Percentiles rank a stretch among this genome's conserved stretches.
These are phyloP conservation scores for Podospora pseudopauciseta DNA, from an alignment of 495 filamentous ascomycete species.

Conservation along the genomic window DNA sequence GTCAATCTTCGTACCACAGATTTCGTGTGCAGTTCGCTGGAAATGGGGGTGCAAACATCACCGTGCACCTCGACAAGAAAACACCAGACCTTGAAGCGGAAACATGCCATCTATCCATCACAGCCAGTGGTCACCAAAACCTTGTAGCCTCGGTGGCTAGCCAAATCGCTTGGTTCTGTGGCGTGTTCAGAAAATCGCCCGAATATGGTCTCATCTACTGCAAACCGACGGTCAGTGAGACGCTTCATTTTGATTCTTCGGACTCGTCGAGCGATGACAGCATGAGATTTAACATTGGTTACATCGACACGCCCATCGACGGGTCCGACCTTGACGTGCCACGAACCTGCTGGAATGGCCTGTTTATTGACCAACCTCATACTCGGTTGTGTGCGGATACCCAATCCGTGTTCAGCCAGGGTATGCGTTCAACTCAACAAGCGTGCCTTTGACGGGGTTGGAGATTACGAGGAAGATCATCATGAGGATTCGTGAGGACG, in stretches of 20 bases:
- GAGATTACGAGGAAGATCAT: neutral
- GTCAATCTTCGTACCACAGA: neutral
- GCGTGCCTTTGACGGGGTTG: neutral
- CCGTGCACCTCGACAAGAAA: no score
- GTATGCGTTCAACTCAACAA: neutral
- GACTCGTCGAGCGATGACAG: no score
- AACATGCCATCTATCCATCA: neutral
- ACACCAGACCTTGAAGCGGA: neutral
- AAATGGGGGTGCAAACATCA: no score
- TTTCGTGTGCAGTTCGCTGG: no score
- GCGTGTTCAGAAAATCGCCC: neutral
- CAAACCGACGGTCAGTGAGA: neutral
- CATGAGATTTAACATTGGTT: neutral
- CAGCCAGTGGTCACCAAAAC: neutral
- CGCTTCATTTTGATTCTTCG: no score
- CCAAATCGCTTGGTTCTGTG: neutral
- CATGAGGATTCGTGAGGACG: neutral
- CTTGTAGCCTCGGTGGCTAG: neutral
- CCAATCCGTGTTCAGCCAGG: neutral
- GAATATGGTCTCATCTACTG: neutral
- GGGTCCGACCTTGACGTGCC: neutral
- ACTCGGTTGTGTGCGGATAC: neutral
- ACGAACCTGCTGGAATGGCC: neutral
- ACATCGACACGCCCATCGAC: neutral
- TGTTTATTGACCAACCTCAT: neutral